A percentile compares a stretch with the other conserved stretches of the same genome.
phyloP scores from a whole-genome alignment of 2,329 filamentous ascomycete genomes.

The Colletotrichum abscissum region DNA sequence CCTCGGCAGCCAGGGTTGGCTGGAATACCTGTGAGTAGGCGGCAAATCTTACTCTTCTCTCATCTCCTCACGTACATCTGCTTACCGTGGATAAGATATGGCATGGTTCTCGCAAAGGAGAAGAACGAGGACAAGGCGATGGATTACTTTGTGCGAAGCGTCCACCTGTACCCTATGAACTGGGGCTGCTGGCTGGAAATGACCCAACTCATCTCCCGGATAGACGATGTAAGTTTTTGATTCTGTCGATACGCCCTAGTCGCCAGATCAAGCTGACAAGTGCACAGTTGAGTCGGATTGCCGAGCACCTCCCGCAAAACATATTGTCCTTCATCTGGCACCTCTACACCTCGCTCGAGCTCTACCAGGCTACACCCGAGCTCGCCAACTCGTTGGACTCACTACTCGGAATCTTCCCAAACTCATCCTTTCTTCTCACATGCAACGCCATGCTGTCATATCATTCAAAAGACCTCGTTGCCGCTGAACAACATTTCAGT shows the following conservation, averaged over 20 bases:
- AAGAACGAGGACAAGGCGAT: conserved; percentile 90
- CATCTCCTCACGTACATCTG: not conserved
- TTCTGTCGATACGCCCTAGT: not conserved
- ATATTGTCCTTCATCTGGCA: conserved; percentile 96
- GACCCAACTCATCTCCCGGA: conserved; percentile 79
- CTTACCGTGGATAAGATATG: conserved; percentile 67
- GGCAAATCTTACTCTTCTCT: too few relatives aligned
- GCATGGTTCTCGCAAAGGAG: conserved; percentile 87
- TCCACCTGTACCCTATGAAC: conserved; percentile 92
- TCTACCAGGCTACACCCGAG: conserved; percentile 85
- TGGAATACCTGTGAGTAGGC: conserved; percentile 78
- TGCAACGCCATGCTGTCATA: conserved; percentile 90
- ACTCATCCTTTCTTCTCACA: conserved; percentile 88
- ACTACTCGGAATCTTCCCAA: conserved; percentile 86
- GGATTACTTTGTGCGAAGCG: conserved; percentile 87
- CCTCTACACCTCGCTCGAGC: conserved; percentile 88
- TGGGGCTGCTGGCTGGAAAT: conserved; percentile 98
- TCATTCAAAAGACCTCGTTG: conserved; percentile 84
- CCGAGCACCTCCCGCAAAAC: conserved; percentile 83
- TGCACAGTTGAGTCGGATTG: conserved; percentile 76
- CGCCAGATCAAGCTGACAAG: conserved; percentile 41
- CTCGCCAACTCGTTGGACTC: conserved; percentile 81
- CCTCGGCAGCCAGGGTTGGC: conserved; percentile 84
- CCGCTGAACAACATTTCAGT: conserved; percentile 76
- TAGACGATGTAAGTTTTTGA: conserved; percentile 77